Evolutionary conservation across 805 yeast genomes (phyloP).

Genomic region (Suhomyces sp.): DNA sequence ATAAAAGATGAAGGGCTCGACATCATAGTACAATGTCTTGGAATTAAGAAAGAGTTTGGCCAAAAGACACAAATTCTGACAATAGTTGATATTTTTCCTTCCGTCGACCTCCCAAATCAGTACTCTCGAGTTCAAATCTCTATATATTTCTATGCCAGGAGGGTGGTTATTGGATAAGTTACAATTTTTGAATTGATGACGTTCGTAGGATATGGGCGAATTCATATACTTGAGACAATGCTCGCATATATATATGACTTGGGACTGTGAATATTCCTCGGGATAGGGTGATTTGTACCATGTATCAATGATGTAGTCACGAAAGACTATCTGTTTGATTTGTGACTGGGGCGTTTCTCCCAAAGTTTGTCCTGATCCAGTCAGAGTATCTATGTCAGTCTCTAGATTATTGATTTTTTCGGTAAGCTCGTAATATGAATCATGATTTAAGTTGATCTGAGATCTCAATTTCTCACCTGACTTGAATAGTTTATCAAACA

Average conservation of each 20-base stretch:
- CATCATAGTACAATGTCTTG: constrained; percentile 90
- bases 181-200: constrained; percentile 76
- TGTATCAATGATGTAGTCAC: constrained; percentile 73
- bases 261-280: constrained; percentile 66
- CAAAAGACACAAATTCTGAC: constrained; percentile 85
- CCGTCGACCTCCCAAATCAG: constrained; percentile 67
- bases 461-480: constrained; percentile 39
- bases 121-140: constrained; percentile 27
- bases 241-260: constrained; percentile 73
- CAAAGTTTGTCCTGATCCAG: neutral
- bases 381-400: constrained; percentile 12
- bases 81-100: constrained; percentile 70
- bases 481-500: constrained; percentile 42
- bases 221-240: constrained; percentile 77
- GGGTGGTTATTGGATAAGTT: constrained; percentile 56
- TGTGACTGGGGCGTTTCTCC: constrained; percentile 22
- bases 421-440: neutral
- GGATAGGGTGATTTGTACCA: constrained; percentile 96
- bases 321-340: constrained; percentile 65
- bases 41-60: constrained; percentile 89
- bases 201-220: constrained; percentile 58
- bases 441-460: constrained; percentile 11
- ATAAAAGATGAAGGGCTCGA: constrained; percentile 91
- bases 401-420: constrained; percentile 13
- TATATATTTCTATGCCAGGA: constrained; percentile 48